A percentile compares a stretch with the other conserved stretches of the same genome.
Evolutionary conservation across 805 yeast species (phyloP).

Genomic region (Wickerhamiella dianesei): DNA sequence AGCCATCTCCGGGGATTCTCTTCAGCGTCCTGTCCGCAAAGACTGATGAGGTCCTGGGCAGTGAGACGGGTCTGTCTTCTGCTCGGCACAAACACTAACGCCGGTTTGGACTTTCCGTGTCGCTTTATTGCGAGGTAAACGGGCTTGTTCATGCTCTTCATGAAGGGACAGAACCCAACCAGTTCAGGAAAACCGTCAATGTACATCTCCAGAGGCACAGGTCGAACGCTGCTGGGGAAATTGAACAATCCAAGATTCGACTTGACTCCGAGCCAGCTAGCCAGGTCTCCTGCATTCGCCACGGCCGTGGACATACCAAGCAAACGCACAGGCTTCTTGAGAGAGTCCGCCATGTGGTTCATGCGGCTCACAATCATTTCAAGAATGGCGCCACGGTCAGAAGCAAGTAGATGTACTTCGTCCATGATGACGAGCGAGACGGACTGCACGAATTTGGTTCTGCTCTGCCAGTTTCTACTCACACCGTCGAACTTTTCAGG

Average conservation of each 20-base stretch:
- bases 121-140: slow-evolving; percentile 86
- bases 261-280: slow-evolving; percentile 68
- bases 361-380: slow-evolving; percentile 84
- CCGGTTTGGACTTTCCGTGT: slow-evolving; percentile 78
- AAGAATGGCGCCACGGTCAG: slow-evolving; percentile 75
- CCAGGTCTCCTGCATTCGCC: slow-evolving; percentile 75
- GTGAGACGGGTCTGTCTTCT: slow-evolving; percentile 72
- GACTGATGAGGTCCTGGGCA: slow-evolving; percentile 61
- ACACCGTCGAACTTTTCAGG: slow-evolving; percentile 85
- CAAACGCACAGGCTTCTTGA: slow-evolving; percentile 47
- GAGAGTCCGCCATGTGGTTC: slow-evolving; percentile 54
- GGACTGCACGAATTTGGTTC: slow-evolving; percentile 53
- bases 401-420: slow-evolving; percentile 70
- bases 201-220: slow-evolving; percentile 76
- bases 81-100: slow-evolving; percentile 71
- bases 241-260: slow-evolving; percentile 47
- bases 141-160: slow-evolving; percentile 83
- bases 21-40: slow-evolving; percentile 54
- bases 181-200: slow-evolving; percentile 79
- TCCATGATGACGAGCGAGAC: slow-evolving; percentile 72
- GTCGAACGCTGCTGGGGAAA: slow-evolving; percentile 70
- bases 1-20: slow-evolving; percentile 61
- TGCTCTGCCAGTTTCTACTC: slow-evolving; percentile 71
- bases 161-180: slow-evolving; percentile 65
- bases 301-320: slow-evolving; percentile 79